Conservation (phyloP, 495 filamentous ascomycete species). For the Acidomyces sp. region DNA sequence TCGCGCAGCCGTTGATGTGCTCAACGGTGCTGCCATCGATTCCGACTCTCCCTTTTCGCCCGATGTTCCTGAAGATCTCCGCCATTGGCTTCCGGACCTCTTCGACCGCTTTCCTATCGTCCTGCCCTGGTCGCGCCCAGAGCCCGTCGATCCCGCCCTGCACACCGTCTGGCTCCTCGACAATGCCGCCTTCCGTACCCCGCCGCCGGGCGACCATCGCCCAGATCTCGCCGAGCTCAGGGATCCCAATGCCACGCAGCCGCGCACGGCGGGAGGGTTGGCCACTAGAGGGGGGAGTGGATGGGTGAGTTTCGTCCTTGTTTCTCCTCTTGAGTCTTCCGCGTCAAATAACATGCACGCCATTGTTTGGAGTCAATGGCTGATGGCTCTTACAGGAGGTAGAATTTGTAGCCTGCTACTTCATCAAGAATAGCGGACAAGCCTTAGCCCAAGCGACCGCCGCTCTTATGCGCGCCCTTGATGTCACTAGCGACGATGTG, state of each 20-base stretch:
- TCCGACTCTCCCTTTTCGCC: constrained; percentile 14
- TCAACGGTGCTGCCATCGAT: constrained; percentile 11
- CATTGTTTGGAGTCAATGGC: too few species aligned
- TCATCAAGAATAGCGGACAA: constrained; percentile 53
- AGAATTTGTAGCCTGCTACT: constrained; percentile 70
- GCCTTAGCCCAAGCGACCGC: constrained; percentile 54
- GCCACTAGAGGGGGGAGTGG: too few species aligned
- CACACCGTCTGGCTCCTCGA: constrained; percentile 82
- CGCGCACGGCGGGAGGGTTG: neutral
- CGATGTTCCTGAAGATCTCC: constrained; percentile 17
- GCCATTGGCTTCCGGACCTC: constrained; percentile 14
- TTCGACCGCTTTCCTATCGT: constrained; percentile 20
- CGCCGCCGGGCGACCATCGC: constrained; percentile 4
- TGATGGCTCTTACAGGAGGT: too few species aligned
- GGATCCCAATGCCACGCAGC: constrained; percentile 12
- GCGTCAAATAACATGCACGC: too few species aligned
- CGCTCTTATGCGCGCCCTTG: constrained; percentile 55
- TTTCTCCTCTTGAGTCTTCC: too few species aligned
- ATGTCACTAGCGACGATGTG: constrained; percentile 47
- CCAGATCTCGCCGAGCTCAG: constrained; percentile 13
- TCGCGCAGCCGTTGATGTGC: constrained; percentile 11
- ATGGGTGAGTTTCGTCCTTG: too few species aligned
- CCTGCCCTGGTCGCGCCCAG: constrained; percentile 14
- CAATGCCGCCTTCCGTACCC: constrained; percentile 63
- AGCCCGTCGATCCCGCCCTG: constrained; percentile 31